Evolutionary conservation across 2,329 filamentous ascomycete genomes (phyloP).

Genomic region (Aspergillus felis): DNA sequence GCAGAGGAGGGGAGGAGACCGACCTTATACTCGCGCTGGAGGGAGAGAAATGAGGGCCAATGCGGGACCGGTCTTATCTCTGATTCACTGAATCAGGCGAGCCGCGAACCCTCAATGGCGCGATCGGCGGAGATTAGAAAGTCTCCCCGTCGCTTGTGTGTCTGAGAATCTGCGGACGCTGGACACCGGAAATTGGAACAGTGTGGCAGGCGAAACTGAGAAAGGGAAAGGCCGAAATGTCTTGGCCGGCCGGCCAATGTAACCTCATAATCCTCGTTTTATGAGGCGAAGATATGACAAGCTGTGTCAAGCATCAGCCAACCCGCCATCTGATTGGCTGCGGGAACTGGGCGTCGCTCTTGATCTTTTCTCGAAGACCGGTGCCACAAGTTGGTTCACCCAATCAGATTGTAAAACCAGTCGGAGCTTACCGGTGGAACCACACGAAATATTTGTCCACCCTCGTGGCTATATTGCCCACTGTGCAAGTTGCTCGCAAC

Average conservation of each 20-base stretch:
- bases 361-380: constrained; percentile 11
- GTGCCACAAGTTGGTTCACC: neutral
- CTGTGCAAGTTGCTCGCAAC: neutral
- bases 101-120: neutral
- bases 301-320: constrained; percentile 18
- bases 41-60: constrained; percentile 40
- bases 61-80: constrained; percentile 84
- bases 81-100: constrained; percentile 3
- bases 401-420: neutral
- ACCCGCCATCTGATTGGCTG: constrained; percentile 5
- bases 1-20: constrained; percentile 9
- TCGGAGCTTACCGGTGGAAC: constrained; percentile 4
- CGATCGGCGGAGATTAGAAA: constrained; percentile 11
- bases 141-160: neutral
- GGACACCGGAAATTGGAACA: neutral
- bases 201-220: constrained; percentile 6
- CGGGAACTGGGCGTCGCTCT: neutral
- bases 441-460: constrained; percentile 2
- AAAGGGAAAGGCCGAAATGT: constrained; percentile 5
- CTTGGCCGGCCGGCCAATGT: constrained; percentile 20
- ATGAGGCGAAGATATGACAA: constrained; percentile 15
- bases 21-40: constrained; percentile 25
- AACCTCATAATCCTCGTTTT: constrained; percentile 21
- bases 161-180: neutral
- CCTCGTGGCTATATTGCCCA: constrained; percentile 2